Evolutionary conservation across 2,329 filamentous ascomycete genomes (phyloP).

Genomic region (Stagonosporopsis cucurbitacearum): DNA sequence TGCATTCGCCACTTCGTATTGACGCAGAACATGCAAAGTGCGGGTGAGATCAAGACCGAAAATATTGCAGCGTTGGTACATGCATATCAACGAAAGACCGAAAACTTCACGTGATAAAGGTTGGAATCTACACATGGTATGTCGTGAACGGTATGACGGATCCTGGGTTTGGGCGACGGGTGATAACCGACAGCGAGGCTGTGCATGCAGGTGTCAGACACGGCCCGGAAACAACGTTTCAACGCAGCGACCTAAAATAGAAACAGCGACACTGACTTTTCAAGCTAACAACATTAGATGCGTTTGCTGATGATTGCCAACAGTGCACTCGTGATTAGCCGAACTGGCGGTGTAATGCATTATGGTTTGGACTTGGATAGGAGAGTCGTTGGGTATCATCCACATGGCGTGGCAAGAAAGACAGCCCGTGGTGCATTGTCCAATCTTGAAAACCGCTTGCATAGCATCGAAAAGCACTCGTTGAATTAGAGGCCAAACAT

Average conservation of each 20-base stretch:
- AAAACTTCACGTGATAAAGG: not conserved
- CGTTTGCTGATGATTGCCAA: not conserved
- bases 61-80: not conserved
- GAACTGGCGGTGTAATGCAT: constrained; percentile 1
- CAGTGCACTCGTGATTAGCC: not conserved
- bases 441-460: not conserved
- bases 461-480: not conserved
- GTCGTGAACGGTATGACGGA: constrained; percentile 8
- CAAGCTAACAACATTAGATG: not conserved
- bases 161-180: constrained; percentile 10
- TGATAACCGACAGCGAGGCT: constrained; percentile 22
- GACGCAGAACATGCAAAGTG: not conserved
- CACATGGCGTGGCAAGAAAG: not conserved
- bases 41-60: constrained; percentile 2
- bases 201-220: constrained; percentile 28
- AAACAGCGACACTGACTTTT: constrained; percentile 7
- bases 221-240: constrained; percentile 20
- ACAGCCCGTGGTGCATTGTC: not conserved
- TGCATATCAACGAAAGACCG: not conserved
- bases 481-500: not conserved
- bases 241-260: constrained; percentile 21
- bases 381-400: not conserved
- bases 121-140: constrained; percentile 19
- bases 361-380: not conserved
- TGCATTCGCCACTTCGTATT: constrained; percentile 9